These are phyloP conservation scores for Pichia sp. DNA, from an alignment of 1,139 yeast species.

Conservation along the genomic window DNA sequence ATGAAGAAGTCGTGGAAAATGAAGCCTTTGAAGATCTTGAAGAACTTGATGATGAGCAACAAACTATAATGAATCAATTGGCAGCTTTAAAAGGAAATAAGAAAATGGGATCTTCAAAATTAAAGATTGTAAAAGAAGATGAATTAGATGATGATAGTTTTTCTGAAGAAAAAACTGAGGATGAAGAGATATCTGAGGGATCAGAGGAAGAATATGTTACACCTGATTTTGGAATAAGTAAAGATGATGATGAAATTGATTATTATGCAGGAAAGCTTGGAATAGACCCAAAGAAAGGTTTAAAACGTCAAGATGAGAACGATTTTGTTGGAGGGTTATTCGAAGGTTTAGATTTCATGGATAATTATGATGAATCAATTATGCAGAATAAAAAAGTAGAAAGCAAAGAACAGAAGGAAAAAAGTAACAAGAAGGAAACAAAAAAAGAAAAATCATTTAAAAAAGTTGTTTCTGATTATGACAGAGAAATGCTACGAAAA, in stretches of 20 bases:
- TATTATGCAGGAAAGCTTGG: constrained; percentile 75
- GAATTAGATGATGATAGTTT: constrained; percentile 20
- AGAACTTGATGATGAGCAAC: constrained; percentile 14
- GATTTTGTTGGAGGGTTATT: constrained; percentile 30
- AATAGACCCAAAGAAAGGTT: constrained; percentile 18
- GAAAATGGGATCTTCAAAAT: constrained; percentile 7
- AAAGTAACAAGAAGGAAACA: not conserved
- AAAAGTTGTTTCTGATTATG: constrained; percentile 19
- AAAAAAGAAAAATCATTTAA: constrained; percentile 8
- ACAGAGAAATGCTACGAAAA: constrained; percentile 41
- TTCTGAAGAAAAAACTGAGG: constrained; percentile 3
- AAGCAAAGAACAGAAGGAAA: not conserved
- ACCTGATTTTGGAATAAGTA: constrained; percentile 26
- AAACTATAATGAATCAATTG: constrained; percentile 17
- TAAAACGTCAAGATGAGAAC: constrained; percentile 24
- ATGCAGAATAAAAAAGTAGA: constrained; percentile 2
- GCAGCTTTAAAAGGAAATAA: constrained; percentile 15
- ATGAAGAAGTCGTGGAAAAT: constrained; percentile 7
- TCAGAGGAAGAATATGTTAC: constrained; percentile 11
- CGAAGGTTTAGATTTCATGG: constrained; percentile 46
- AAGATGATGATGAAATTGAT: constrained; percentile 73
- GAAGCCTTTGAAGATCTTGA: constrained; percentile 5
- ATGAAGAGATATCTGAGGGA: not conserved
- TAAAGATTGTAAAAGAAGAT: constrained; percentile 23
- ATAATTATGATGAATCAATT: constrained; percentile 9